Evolutionary conservation across 1,284 basidiomycete genomes (phyloP).

Genomic region (Coriolopsis trogii): DNA sequence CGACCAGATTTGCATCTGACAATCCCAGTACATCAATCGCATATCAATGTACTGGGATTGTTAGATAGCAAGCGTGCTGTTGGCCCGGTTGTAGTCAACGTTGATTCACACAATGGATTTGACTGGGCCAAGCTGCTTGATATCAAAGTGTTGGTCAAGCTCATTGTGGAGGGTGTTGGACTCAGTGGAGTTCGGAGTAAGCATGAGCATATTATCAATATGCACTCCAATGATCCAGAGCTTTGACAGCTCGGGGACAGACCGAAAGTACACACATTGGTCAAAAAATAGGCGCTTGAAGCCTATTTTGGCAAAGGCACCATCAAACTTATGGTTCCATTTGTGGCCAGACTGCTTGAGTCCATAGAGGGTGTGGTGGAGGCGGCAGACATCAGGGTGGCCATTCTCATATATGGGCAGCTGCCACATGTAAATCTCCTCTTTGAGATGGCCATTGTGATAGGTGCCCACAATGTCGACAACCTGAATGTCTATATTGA

Average conservation of each 20-base stretch:
- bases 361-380: constrained; percentile 24
- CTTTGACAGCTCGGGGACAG: constrained; percentile 34
- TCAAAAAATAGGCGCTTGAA: constrained; percentile 27
- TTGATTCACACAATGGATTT: constrained; percentile 37
- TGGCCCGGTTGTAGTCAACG: constrained; percentile 28
- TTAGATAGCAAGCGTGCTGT: constrained; percentile 28
- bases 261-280: constrained; percentile 30
- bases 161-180: constrained; percentile 27
- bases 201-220: constrained; percentile 1
- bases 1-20: not conserved
- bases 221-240: constrained; percentile 19
- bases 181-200: not conserved
- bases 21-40: constrained; percentile 26
- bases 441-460: constrained; percentile 43
- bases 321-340: constrained; percentile 23
- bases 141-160: constrained; percentile 30
- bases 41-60: constrained; percentile 31
- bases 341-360: constrained; percentile 26
- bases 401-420: too few relatives aligned
- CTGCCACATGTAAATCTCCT: constrained; percentile 43
- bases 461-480: too few relatives aligned
- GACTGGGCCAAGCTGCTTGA: constrained; percentile 35
- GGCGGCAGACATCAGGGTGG: constrained; percentile 1
- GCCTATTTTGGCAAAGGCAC: constrained; percentile 9
- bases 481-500: too few relatives aligned